Conservation (phyloP, 129 eudicot genomes). For the Scalesia atractyloides region DNA sequence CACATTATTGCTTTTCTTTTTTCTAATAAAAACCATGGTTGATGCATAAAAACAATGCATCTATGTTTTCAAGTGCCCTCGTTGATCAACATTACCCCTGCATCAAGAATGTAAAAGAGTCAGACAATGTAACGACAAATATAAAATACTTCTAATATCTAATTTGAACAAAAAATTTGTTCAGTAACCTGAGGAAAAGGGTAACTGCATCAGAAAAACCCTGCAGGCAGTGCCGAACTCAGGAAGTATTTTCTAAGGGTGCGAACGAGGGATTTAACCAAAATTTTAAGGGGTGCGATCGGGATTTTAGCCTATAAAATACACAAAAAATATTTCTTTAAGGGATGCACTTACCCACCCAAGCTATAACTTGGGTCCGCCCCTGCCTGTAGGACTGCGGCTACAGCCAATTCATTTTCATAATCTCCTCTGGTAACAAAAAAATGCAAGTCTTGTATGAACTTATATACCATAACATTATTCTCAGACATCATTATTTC, state of each 20-base stretch:
- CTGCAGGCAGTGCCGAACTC: too few species aligned
- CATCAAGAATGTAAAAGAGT: constrained; percentile 7
- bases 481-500: constrained; percentile 37
- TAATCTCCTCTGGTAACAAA: constrained; percentile 54
- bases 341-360: too few species aligned
- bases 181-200: constrained; percentile 64
- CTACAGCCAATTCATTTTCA: constrained; percentile 70
- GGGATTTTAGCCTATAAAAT: too few species aligned
- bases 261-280: too few species aligned
- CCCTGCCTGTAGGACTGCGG: constrained; percentile 75
- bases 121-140: background rate
- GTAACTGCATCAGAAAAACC: constrained; percentile 71
- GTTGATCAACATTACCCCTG: constrained; percentile 74
- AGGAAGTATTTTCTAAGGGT: too few species aligned
- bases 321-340: too few species aligned
- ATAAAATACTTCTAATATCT: background rate
- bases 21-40: too few species aligned
- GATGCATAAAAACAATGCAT: constrained; percentile 64
- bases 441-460: constrained; percentile 37
- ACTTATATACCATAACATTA: constrained; percentile 34
- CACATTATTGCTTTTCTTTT: too few species aligned
- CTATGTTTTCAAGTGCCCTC: constrained; percentile 88
- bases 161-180: background rate
- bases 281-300: too few species aligned
- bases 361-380: too few species aligned